Base-by-base conservation (phyloP, 2,329 filamentous ascomycete species). In the Aspergillus vadensis region DNA sequence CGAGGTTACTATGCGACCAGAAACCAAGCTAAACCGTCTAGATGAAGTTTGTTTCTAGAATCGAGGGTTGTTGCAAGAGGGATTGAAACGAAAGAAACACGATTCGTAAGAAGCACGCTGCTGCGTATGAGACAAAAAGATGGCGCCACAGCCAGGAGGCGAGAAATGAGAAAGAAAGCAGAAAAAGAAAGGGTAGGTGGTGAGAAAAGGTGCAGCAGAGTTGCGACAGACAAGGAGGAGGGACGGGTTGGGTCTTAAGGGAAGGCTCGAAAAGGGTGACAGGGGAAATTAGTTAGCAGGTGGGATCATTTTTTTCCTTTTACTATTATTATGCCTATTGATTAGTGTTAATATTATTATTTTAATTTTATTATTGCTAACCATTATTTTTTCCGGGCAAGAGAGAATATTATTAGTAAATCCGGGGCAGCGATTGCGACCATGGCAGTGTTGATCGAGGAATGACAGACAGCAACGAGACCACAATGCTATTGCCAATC, bases 391-490 rank as follows among this genome's bases (percentile, higher is more conserved):
- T 59, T 47, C 15, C 25, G 25, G 19, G 50, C 47, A 19, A 55
- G 19, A 19, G 41, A 21, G 41, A 44, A 44, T 44, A 48, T 38
- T 23, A 62, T 59, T 55, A 55, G 47, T 50, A 50, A 32, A 50
- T 50, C 47, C 47, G 47, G 47, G 47, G 47, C 47, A 17, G 47
- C 36, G 43, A 63, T 60, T 63, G 55, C 58, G 25, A 63, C 51
- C 58, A 58, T 36, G 21, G 21, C 30, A 36, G 44, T 47, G 43
- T 49, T 54, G 15, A 47, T 62, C 51, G 38, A 60, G 50, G 59
- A 64, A 64, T 64, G 59, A 61, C 59, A 62, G 54, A 59, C 53
- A 62, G 62, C 47, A 63, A 62, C 62, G 12, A 12, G 53, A 41
- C 43, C 41, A 23, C 25, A 9, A 9, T n/a, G 17, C 39, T 10